phyloP scores from a whole-genome alignment of 1,284 basidiomycete species.

The Rhodofomes roseus region DNA sequence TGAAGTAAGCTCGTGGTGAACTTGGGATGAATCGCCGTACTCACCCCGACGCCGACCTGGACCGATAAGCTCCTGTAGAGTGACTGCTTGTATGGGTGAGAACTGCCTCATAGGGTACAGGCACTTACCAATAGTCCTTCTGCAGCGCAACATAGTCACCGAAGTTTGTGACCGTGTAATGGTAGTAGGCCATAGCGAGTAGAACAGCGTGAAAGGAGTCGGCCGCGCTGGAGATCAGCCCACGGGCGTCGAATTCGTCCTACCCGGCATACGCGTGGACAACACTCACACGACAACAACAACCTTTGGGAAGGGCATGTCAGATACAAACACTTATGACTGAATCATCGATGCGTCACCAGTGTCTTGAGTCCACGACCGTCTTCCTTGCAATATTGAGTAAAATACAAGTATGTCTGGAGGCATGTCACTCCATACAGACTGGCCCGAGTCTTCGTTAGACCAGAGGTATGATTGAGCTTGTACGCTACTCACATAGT shows the following conservation, averaged over 20 bases:
- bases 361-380: not conserved
- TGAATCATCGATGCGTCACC: not conserved
- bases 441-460: too few species aligned
- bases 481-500: not conserved
- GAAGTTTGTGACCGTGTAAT: not conserved
- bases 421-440: not conserved
- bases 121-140: too few species aligned
- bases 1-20: too few species aligned
- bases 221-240: not conserved
- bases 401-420: not conserved
- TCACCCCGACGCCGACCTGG: too few species aligned
- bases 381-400: not conserved
- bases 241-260: too few species aligned
- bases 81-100: too few species aligned
- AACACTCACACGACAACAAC: not conserved
- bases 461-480: not conserved
- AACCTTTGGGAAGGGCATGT: not conserved
- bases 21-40: too few species aligned
- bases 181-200: not conserved
- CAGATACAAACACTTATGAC: not conserved
- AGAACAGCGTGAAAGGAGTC: not conserved
- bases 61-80: too few species aligned
- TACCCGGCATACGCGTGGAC: too few species aligned
- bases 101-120: too few species aligned
- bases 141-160: not conserved